Evolutionary conservation across 1,139 yeast species (phyloP), one percentile per base, ranked within the genome.

Genomic region (Taphrina deformans): DNA sequence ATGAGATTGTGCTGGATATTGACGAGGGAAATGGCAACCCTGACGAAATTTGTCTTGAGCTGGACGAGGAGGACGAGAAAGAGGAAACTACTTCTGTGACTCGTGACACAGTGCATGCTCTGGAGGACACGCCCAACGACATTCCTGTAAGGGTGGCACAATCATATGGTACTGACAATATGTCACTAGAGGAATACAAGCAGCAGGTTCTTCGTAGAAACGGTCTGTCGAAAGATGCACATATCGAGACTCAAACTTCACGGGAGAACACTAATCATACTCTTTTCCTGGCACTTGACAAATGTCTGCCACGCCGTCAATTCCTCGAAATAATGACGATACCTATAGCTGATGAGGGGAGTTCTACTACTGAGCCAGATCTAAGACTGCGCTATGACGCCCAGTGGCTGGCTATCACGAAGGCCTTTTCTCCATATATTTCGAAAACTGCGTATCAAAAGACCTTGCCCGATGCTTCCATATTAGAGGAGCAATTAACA

Each of bases 221-320:
- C 41, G 33, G 38, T 9, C 38, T 44, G 16, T 55, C 48, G 16
- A 29, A 26, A 1, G 56, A 46, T 60, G 16, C 46, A 16, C 24
- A 6, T 14, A 16, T 14, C 2, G 18, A 26, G 9, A n/a, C 10
- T 9, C 12, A 9, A 2, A 33, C 26, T 14, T 7, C 6, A 5
- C 21, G 9, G n/a, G 35, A 1, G 21, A 63, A 62, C 14, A 23
- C 44, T 23, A 40, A 67, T 61, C 69, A 74, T 2, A 88, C 96
- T 0, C 70, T 76, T 1, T 92, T 93, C 72, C 74, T 89, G 29
- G 96, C 98, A 0, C 79, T 93, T 23, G 98, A 92, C 74, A 93
- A 93, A 73, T 89, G 96, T 70, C 76, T 87, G 1, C 89, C 89
- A 0, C 76, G 79, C 16, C 78, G 95, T 16, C 72, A 78, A 35